Percentiles rank a stretch among this genome's conserved stretches.
These are phyloP conservation scores for Polychytrium aggregatum DNA, from an alignment of 192 early-diverging fungal genomes.

Conservation along the genomic window DNA sequence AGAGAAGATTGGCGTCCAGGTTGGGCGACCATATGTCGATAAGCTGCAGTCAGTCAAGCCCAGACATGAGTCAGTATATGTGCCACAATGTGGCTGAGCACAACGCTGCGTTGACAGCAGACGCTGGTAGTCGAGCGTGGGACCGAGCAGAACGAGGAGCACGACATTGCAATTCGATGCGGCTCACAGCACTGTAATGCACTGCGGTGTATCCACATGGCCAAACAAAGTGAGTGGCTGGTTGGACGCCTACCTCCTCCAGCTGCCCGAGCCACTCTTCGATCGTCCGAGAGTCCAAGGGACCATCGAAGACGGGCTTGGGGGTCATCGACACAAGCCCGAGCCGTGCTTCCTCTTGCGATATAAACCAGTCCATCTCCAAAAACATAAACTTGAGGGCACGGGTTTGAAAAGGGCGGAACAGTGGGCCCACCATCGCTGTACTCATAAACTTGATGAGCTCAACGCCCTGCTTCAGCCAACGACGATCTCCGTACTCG, in stretches of 20 bases:
- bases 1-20: conserved; percentile 3
- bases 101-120: no score
- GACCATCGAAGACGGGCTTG: conserved; percentile 5
- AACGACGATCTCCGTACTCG: conserved; percentile 14
- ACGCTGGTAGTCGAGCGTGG: no score
- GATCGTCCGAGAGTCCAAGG: no score
- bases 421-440: no score
- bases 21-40: conserved; percentile 3
- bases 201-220: not conserved
- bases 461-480: conserved; percentile 29
- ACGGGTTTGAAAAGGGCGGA: not conserved
- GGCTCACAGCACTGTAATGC: conserved; percentile 13
- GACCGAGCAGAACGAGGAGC: not conserved
- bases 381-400: not conserved
- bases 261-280: no score
- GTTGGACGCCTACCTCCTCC: no score
- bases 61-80: not conserved
- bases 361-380: not conserved
- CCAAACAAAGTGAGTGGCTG: no score
- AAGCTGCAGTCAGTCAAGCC: conserved; percentile 4
- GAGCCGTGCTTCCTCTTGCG: not conserved
- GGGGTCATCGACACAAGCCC: conserved; percentile 1
- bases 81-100: no score
- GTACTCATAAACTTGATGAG: no score
- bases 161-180: conserved; percentile 6